phyloP scores from a whole-genome alignment of 1,284 basidiomycete species.

The Microbotryum lychnidis-dioicae region DNA sequence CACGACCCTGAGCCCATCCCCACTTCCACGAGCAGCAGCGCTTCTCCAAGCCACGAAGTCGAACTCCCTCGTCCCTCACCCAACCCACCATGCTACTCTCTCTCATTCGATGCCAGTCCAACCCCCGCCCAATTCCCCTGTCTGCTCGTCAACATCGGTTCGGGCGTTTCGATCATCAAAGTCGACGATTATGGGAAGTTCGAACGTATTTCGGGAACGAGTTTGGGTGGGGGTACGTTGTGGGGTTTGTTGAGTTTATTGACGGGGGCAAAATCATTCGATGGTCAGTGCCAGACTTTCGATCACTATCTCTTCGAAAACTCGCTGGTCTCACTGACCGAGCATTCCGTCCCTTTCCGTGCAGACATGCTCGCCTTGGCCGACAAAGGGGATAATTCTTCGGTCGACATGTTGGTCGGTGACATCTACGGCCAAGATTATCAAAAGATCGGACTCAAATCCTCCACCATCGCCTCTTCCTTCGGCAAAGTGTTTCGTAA shows the following conservation, averaged over 20 bases:
- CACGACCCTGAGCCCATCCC: conserved; percentile 20
- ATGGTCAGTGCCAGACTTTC: conserved; percentile 55
- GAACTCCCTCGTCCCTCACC: conserved; percentile 80
- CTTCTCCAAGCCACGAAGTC: conserved; percentile 16
- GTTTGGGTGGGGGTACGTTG: conserved; percentile 95
- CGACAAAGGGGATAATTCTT: conserved; percentile 84
- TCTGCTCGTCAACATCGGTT: conserved; percentile 95
- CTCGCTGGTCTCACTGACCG: too few relatives aligned
- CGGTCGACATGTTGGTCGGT: conserved; percentile 97
- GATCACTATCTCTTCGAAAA: neutral
- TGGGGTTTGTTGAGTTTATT: conserved; percentile 93
- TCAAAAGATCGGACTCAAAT: conserved; percentile 87
- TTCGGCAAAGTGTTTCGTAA: conserved; percentile 99
- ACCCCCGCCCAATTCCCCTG: conserved; percentile 69
- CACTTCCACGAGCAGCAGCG: conserved; percentile 10
- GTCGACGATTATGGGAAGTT: conserved; percentile 91
- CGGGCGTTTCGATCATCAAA: conserved; percentile 94
- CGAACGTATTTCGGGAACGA: conserved; percentile 95
- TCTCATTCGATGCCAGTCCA: conserved; percentile 72
- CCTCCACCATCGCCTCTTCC: conserved; percentile 92
- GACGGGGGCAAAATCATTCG: conserved; percentile 91
- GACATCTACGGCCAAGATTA: conserved; percentile 93
- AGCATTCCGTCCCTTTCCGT: conserved; percentile 13
- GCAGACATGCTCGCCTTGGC: conserved; percentile 93
- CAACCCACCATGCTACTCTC: conserved; percentile 79